Evolutionary conservation across 371 early-diverging fungal genomes (phyloP).

Genomic region (Lichtheimia hyalospora): DNA sequence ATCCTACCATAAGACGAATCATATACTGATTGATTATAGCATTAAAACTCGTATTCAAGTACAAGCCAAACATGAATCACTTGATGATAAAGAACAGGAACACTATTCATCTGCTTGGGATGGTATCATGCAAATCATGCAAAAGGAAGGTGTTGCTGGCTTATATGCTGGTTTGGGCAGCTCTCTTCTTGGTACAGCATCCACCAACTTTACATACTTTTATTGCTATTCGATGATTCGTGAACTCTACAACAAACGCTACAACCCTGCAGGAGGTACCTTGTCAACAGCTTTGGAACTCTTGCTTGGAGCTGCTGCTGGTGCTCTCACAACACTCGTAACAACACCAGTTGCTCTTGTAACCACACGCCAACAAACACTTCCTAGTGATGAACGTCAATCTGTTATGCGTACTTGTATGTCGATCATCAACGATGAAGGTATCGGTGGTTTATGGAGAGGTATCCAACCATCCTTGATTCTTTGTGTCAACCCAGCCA

Average conservation of each 20-base stretch:
- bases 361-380: slow-evolving; percentile 82
- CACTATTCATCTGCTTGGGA: slow-evolving; percentile 73
- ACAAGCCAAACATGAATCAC: slow-evolving; percentile 58
- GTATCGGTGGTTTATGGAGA: slow-evolving; percentile 82
- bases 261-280: slow-evolving; percentile 29
- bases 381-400: slow-evolving; percentile 57
- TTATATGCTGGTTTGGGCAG: slow-evolving; percentile 91
- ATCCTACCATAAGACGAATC: not conserved
- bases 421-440: slow-evolving; percentile 82
- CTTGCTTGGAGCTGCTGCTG: slow-evolving; percentile 90
- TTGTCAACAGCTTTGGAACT: slow-evolving; percentile 79
- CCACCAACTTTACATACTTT: slow-evolving; percentile 93
- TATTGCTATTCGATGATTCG: slow-evolving; percentile 89
- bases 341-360: slow-evolving; percentile 91
- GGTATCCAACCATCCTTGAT: slow-evolving; percentile 90
- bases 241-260: slow-evolving; percentile 48
- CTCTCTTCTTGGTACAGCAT: slow-evolving; percentile 85
- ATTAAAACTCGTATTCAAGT: slow-evolving; percentile 95
- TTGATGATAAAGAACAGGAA: slow-evolving; percentile 36
- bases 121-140: slow-evolving; percentile 80
- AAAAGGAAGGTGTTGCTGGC: slow-evolving; percentile 85
- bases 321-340: slow-evolving; percentile 86
- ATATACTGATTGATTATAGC: slow-evolving; percentile 35
- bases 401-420: slow-evolving; percentile 55
- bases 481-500: slow-evolving; percentile 93